A percentile compares a stretch with the other conserved stretches of the same genome.
Evolutionary conservation across 129 eudicot species (phyloP).

Genomic region (Tanacetum coccineum): DNA sequence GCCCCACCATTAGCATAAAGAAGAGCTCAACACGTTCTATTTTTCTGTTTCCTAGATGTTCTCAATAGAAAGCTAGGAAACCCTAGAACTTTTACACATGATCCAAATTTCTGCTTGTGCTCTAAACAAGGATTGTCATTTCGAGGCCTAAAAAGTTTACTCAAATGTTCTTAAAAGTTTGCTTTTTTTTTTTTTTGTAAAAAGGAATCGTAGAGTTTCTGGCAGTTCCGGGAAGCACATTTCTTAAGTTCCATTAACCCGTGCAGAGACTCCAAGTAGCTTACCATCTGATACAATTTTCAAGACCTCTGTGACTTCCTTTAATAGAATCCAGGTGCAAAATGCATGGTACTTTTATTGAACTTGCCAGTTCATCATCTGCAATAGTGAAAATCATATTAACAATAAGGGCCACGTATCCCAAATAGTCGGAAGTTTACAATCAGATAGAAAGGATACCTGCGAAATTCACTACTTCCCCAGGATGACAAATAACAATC

Average conservation of each 20-base stretch:
- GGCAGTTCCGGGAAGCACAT: too few species aligned
- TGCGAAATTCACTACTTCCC: constrained; percentile 42
- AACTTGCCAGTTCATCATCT: constrained; percentile 40
- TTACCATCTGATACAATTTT: constrained; percentile 47
- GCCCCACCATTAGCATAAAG: too few species aligned
- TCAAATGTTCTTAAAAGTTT: too few species aligned
- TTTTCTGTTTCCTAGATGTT: too few species aligned
- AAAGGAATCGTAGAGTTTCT: too few species aligned
- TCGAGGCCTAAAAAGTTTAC: too few species aligned
- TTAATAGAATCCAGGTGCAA: constrained; percentile 74
- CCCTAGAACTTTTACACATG: too few species aligned
- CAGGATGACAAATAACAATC: constrained; percentile 81
- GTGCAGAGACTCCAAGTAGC: constrained; percentile 15
- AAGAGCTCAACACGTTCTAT: too few species aligned
- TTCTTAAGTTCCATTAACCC: not conserved
- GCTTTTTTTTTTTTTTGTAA: too few species aligned
- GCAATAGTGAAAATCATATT: constrained; percentile 20
- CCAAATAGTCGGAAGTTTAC: not conserved
- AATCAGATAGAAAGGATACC: constrained; percentile 29
- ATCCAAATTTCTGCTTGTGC: too few species aligned
- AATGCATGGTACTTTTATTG: constrained; percentile 55
- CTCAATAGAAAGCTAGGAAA: too few species aligned
- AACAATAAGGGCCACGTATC: not conserved
- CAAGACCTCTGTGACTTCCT: constrained; percentile 77
- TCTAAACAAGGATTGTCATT: too few species aligned